Percentiles rank a stretch among this genome's conserved stretches.
These are phyloP conservation scores for Trichoderma pleuroti DNA, from an alignment of 2,329 filamentous ascomycete genomes.

Conservation along the genomic window DNA sequence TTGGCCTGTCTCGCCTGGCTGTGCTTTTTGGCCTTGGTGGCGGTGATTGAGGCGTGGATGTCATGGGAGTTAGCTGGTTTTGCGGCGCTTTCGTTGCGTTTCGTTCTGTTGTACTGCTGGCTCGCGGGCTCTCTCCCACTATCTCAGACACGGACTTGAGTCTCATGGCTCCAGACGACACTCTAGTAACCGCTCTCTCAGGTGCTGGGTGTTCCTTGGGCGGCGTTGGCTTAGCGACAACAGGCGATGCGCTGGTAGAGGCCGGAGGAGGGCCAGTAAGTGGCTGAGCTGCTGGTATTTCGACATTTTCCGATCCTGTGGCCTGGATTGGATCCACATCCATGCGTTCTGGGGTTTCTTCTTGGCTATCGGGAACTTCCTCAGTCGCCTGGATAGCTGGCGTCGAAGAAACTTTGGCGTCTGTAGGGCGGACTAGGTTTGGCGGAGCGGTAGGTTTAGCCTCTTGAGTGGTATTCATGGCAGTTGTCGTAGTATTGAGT, in stretches of 20 bases:
- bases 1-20: slow-evolving; percentile 55
- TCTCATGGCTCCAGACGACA: slow-evolving; percentile 66
- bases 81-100: slow-evolving; percentile 29
- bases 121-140: slow-evolving; percentile 54
- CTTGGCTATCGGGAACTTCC: slow-evolving; percentile 38
- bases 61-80: slow-evolving; percentile 40
- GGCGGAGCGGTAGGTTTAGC: background rate
- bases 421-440: background rate
- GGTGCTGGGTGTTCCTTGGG: slow-evolving; percentile 25
- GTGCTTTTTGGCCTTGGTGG: slow-evolving; percentile 29
- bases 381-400: slow-evolving; percentile 27
- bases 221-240: background rate
- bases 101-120: slow-evolving; percentile 35
- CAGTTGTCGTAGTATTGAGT: slow-evolving; percentile 4
- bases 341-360: slow-evolving; percentile 33
- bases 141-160: slow-evolving; percentile 73
- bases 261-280: slow-evolving; percentile 8
- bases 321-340: slow-evolving; percentile 33
- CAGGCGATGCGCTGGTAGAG: slow-evolving; percentile 17
- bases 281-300: background rate
- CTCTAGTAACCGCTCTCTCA: slow-evolving; percentile 62
- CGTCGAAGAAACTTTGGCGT: background rate
- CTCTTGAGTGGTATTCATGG: slow-evolving; percentile 11
- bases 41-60: slow-evolving; percentile 44
- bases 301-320: slow-evolving; percentile 21